Conservation (phyloP, 768 basidiomycete genomes). For the Xerocomus brunneocitrinus region DNA sequence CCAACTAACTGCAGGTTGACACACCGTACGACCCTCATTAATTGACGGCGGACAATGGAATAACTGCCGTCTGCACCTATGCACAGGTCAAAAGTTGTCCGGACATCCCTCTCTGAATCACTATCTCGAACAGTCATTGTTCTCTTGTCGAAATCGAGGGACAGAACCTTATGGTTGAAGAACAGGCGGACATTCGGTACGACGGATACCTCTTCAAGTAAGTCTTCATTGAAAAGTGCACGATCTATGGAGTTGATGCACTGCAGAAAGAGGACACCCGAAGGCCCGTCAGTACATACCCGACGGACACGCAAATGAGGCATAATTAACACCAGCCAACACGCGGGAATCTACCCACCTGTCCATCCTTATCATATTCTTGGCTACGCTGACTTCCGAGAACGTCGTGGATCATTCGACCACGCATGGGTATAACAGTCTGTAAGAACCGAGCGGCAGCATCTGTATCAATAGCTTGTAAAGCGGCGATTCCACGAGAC, state of each 20-base stretch:
- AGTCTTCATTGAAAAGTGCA: conserved; percentile 75
- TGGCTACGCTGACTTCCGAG: conserved; percentile 77
- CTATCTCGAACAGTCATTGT: conserved; percentile 49
- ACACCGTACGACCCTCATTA: conserved; percentile 93
- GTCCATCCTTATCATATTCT: conserved; percentile 81
- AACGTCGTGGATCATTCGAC: conserved; percentile 87
- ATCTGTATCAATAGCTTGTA: conserved; percentile 72
- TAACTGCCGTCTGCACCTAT: conserved; percentile 94
- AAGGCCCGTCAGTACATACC: conserved; percentile 21
- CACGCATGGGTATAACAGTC: conserved; percentile 88
- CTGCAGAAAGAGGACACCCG: conserved; percentile 39
- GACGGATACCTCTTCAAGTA: conserved; percentile 72
- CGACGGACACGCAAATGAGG: conserved; percentile 21
- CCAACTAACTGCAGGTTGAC: conserved; percentile 24
- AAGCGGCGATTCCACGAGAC: conserved; percentile 84
- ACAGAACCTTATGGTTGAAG: conserved; percentile 78
- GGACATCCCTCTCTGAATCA: conserved; percentile 38
- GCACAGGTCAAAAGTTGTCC: conserved; percentile 68
- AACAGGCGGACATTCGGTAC: conserved; percentile 59
- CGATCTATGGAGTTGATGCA: conserved; percentile 94
- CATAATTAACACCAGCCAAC: conserved; percentile 4
- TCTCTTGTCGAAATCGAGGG: conserved; percentile 70
- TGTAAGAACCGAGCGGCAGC: conserved; percentile 67
- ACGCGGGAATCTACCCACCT: conserved; percentile 49
- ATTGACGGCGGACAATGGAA: conserved; percentile 83